Percentiles rank a stretch among this genome's conserved stretches.
Evolutionary conservation across 2,329 filamentous ascomycete species (phyloP).

Genomic region (Clarireedia monteithiana): DNA sequence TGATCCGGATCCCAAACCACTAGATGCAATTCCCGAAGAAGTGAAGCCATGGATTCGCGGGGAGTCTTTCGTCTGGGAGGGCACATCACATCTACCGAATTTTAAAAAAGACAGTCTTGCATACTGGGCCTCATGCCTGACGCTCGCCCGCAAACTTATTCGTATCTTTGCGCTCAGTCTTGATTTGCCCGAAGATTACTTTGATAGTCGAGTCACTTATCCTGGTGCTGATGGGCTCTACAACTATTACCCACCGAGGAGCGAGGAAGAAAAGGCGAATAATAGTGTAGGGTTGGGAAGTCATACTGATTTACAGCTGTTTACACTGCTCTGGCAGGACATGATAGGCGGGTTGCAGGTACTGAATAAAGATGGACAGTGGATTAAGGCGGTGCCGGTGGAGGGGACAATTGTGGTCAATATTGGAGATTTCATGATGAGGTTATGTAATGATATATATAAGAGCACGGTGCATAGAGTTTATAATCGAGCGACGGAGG

Average conservation of each 20-base stretch:
- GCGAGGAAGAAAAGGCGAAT: conserved; percentile 24
- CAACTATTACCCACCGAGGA: conserved; percentile 38
- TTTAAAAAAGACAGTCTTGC: conserved; percentile 40
- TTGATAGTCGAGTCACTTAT: conserved; percentile 45
- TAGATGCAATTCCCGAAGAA: conserved; percentile 36
- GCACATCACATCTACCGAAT: conserved; percentile 38
- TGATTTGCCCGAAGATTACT: conserved; percentile 44
- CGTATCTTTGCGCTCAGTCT: conserved; percentile 47
- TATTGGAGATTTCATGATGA: conserved; percentile 45
- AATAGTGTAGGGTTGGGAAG: conserved; percentile 36
- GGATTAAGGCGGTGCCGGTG: conserved; percentile 38
- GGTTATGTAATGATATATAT: conserved; percentile 42
- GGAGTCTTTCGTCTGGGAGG: conserved; percentile 46
- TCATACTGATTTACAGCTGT: conserved; percentile 41
- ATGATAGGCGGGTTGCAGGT: conserved; percentile 36
- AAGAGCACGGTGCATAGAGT: conserved; percentile 45
- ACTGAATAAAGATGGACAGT: conserved; percentile 35
- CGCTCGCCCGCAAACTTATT: conserved; percentile 43
- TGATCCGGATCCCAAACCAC: conserved; percentile 38
- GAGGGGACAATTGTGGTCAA: conserved; percentile 43
- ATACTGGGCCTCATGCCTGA: conserved; percentile 43
- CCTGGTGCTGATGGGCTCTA: conserved; percentile 39
- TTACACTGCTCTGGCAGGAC: conserved; percentile 44
- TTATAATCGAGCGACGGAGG: conserved; percentile 33
- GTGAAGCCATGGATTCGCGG: conserved; percentile 35